These are phyloP conservation scores for Aegilops bicornis DNA, from an alignment of 176 grass and related monocot species.

Conservation along the genomic window DNA sequence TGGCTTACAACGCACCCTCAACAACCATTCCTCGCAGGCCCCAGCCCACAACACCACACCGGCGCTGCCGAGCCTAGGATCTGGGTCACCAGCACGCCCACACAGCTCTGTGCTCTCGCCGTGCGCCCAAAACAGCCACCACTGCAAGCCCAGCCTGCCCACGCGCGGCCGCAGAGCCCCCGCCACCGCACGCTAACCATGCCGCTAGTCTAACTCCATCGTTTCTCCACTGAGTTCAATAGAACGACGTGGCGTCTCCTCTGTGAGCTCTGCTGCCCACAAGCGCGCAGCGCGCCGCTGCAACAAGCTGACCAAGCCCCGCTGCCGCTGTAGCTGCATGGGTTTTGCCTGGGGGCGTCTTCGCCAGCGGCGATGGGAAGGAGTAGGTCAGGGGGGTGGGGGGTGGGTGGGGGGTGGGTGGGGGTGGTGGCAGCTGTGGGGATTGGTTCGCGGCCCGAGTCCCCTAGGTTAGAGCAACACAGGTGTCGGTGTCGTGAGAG, in stretches of 20 bases:
- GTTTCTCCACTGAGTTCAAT: background rate
- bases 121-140: background rate
- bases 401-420: too few relatives aligned
- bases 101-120: background rate
- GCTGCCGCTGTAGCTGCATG: background rate
- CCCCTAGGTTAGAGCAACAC: background rate
- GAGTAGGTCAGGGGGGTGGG: background rate
- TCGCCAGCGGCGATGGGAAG: background rate
- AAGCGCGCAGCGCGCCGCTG: background rate
- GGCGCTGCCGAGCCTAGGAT: background rate
- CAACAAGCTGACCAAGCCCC: background rate
- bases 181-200: background rate
- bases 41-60: too few relatives aligned
- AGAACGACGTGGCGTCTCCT: background rate
- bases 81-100: background rate
- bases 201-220: background rate
- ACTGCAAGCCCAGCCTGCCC: background rate
- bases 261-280: background rate
- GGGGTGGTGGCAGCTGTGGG: background rate
- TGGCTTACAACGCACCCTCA: too few relatives aligned
- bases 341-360: background rate
- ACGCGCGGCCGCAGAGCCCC: background rate
- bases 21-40: too few relatives aligned
- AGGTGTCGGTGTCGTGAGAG: background rate
- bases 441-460: background rate